Base-by-base conservation (phyloP, 1,284 basidiomycete genomes). In the Gymnopus androsaceus region DNA sequence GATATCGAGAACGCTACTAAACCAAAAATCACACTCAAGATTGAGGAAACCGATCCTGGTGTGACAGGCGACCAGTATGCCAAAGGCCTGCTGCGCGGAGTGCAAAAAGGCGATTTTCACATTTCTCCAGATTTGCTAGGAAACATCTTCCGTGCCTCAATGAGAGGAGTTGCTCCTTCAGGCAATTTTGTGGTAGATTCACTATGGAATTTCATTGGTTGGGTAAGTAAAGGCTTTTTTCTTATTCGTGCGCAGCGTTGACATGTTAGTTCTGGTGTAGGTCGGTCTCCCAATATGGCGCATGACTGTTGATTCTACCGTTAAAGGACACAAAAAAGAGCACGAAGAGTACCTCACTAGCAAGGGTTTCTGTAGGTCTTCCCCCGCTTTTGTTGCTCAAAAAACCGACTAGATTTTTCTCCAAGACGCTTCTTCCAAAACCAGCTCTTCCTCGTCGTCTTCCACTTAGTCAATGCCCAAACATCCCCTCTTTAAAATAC, bases 121-220 rank as follows among this genome's bases (percentile, higher is more conserved):
- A 93, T 94, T 61, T 84, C 89, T 0, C 84, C 81, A 33, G 87
- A 93, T 65, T 69, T 92, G 19, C 74, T 89, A 28, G 83, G 86
- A 2, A 73, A 82, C 52, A 63, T 94, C 25, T 88, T 95, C 71
- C 79, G 89, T 38, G 79, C 85, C 4, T 81, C 79, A 3, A 84
- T 85, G 7, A 81, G 88, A 25, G 93, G 91, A 3, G 74, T 83
- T 25, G 78, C 88, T 0, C 90, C 90, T 1, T 72, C 78, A n/a
- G 84, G 83, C 63, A 88, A 85, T 65, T 64, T 79, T 34, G 54
- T 88, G 38, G 59, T 83, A 50, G 90, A 93, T 62, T 67, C 72
- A 0, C 31, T 78, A 2, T 75, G 70, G 59, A 71, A 69, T 55
- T 61, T 75, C 54, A 66, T 76, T 57, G 76, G 73, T 56, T 72